Evolutionary conservation across 805 yeast species (phyloP).

Genomic region (Candida khao-thaluensis): DNA sequence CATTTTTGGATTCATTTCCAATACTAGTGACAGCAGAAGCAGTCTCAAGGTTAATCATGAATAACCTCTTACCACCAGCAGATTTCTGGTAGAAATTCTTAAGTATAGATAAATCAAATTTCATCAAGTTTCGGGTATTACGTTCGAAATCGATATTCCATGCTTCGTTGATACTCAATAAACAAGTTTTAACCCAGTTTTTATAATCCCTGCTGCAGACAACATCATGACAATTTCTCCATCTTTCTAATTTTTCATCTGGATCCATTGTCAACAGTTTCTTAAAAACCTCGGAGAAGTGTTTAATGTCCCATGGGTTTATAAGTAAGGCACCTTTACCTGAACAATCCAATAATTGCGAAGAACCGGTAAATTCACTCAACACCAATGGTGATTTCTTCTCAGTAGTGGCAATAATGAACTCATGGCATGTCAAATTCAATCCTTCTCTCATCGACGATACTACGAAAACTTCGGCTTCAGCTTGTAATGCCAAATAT

Average conservation of each 20-base stretch:
- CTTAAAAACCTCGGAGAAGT: conserved; percentile 62
- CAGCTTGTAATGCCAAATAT: conserved; percentile 79
- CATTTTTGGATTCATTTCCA: conserved; percentile 5
- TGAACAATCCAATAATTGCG: conserved; percentile 57
- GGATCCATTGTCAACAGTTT: conserved; percentile 62
- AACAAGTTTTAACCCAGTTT: conserved; percentile 66
- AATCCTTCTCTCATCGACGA: conserved; percentile 94
- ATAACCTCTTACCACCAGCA: conserved; percentile 39
- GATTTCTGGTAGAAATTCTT: conserved; percentile 27
- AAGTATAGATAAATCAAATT: conserved; percentile 36
- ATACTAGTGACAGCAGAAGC: conserved; percentile 26
- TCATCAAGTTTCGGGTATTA: conserved; percentile 22
- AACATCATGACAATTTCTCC: conserved; percentile 59
- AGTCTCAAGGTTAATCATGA: conserved; percentile 17
- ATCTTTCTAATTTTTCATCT: conserved; percentile 57
- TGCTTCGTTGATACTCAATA: conserved; percentile 49
- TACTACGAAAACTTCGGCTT: conserved; percentile 85
- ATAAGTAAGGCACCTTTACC: conserved; percentile 69
- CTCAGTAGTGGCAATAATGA: conserved; percentile 68
- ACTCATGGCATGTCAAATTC: conserved; percentile 96
- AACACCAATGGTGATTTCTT: conserved; percentile 78
- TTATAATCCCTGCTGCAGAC: conserved; percentile 68
- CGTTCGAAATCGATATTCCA: conserved; percentile 34
- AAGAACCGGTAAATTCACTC: conserved; percentile 95
- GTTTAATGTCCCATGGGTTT: conserved; percentile 86